phyloP scores from a whole-genome alignment of 108 stramenopile genomes.

The Cafeteria roenbergensis region DNA sequence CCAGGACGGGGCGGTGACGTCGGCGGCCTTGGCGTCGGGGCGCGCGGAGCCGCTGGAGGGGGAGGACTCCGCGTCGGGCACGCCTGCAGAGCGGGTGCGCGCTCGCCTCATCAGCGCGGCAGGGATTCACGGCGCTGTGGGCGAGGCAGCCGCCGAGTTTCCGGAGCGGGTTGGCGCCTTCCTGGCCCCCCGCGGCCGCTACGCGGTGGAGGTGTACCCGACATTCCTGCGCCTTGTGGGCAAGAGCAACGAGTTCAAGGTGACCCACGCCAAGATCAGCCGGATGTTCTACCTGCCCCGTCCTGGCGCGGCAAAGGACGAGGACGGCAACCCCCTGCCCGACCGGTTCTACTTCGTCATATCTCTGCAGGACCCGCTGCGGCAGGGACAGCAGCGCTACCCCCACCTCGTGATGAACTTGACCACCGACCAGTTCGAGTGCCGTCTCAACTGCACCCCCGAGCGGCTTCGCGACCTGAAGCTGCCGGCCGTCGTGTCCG shows the following conservation, averaged over 20 bases:
- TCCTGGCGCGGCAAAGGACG: slow-evolving; percentile 78
- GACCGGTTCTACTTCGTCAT: slow-evolving; percentile 63
- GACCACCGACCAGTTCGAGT: slow-evolving; percentile 59
- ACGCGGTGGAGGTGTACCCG: slow-evolving; percentile 82
- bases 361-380: slow-evolving; percentile 84
- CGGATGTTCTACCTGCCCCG: slow-evolving; percentile 79
- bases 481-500: slow-evolving; percentile 41
- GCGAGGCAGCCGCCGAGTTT: slow-evolving; percentile 74
- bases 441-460: slow-evolving; percentile 70
- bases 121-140: slow-evolving; percentile 68
- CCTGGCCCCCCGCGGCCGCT: slow-evolving; percentile 86
- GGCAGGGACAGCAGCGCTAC: slow-evolving; percentile 94
- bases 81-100: slow-evolving; percentile 62
- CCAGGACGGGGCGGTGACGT: too few species aligned
- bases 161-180: slow-evolving; percentile 78
- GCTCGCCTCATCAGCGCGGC: slow-evolving; percentile 60
- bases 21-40: background rate
- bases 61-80: slow-evolving; percentile 33
- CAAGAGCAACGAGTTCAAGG: slow-evolving; percentile 94
- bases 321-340: slow-evolving; percentile 13
- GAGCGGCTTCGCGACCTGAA: slow-evolving; percentile 68
- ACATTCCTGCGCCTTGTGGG: slow-evolving; percentile 65
- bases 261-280: slow-evolving; percentile 85
- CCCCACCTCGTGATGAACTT: slow-evolving; percentile 86
- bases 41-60: background rate